phyloP scores from a whole-genome alignment of 2,329 filamentous ascomycete genomes.

The Neonectria punicea region DNA sequence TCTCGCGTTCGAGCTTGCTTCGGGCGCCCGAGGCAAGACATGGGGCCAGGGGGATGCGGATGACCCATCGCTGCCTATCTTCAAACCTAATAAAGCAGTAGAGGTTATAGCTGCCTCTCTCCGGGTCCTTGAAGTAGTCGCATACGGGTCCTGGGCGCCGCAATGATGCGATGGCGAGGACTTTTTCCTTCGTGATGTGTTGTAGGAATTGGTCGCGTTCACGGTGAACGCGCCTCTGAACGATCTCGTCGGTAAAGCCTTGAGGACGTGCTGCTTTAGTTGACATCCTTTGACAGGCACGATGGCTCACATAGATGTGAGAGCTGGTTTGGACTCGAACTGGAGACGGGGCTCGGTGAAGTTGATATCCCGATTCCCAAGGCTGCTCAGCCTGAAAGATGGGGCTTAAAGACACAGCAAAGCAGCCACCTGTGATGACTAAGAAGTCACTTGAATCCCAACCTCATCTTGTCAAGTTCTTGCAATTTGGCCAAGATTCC shows the following conservation, averaged over 20 bases:
- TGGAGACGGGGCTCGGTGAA: too few relatives aligned
- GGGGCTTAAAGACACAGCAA: too few relatives aligned
- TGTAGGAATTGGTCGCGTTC: neutral
- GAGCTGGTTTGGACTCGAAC: too few relatives aligned
- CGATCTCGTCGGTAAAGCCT: neutral
- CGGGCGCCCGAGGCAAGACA: constrained; percentile 7
- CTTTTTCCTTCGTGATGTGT: neutral
- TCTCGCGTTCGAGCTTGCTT: constrained; percentile 18
- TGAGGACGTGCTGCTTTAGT: neutral
- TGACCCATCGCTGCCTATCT: constrained; percentile 9
- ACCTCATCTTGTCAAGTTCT: too few relatives aligned
- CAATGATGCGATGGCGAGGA: neutral
- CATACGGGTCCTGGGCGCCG: neutral
- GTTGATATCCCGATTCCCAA: too few relatives aligned
- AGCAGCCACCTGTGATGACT: too few relatives aligned
- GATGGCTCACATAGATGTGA: too few relatives aligned
- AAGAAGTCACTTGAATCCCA: too few relatives aligned
- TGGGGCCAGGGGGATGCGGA: constrained; percentile 10
- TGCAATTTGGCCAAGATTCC: too few relatives aligned
- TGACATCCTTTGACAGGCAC: too few relatives aligned
- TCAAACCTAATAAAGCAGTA: constrained; percentile 18
- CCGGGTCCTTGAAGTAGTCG: constrained; percentile 6
- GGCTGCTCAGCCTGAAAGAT: too few relatives aligned
- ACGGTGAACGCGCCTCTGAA: neutral
- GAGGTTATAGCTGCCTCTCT: constrained; percentile 17